Evolutionary conservation across 768 basidiomycete genomes (phyloP).

Genomic region (Russula sp.): DNA sequence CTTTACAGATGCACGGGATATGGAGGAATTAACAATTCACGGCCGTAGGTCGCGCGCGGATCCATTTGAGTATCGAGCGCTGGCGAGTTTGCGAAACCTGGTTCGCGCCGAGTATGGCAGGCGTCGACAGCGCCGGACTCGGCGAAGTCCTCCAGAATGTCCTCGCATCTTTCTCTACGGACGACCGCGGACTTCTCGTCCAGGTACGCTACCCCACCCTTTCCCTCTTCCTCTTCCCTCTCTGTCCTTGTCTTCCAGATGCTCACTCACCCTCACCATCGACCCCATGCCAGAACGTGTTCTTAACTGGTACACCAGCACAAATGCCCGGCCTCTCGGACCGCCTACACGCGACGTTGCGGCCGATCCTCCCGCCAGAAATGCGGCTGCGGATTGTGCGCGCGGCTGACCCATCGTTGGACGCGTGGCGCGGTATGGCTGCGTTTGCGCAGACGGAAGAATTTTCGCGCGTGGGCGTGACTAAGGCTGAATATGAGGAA

Average conservation of each 20-base stretch:
- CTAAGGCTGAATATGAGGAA: slow-evolving; percentile 83
- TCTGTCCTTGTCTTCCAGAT: not conserved
- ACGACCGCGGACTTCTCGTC: slow-evolving; percentile 69
- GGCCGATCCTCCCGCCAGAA: slow-evolving; percentile 81
- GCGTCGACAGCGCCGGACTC: slow-evolving; percentile 89
- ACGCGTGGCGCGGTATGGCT: slow-evolving; percentile 95
- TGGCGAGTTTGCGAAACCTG: slow-evolving; percentile 83
- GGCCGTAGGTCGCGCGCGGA: slow-evolving; percentile 64
- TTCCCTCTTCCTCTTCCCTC: not conserved
- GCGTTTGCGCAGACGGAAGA: slow-evolving; percentile 58
- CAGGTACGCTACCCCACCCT: slow-evolving; percentile 48
- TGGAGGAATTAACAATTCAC: slow-evolving; percentile 64
- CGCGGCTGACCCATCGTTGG: slow-evolving; percentile 63
- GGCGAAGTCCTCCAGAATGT: slow-evolving; percentile 90
- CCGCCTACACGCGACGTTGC: slow-evolving; percentile 69
- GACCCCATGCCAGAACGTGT: slow-evolving; percentile 64
- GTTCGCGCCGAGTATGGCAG: slow-evolving; percentile 61
- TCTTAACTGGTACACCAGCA: slow-evolving; percentile 82
- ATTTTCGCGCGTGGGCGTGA: slow-evolving; percentile 57
- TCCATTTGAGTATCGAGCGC: slow-evolving; percentile 88
- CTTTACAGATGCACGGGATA: not conserved
- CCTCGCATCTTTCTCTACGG: slow-evolving; percentile 63
- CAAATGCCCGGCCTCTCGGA: slow-evolving; percentile 65
- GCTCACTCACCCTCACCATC: not conserved
- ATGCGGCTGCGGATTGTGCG: slow-evolving; percentile 62